Base-by-base conservation (phyloP, 768 basidiomycete genomes). In the Zangia roseola region DNA sequence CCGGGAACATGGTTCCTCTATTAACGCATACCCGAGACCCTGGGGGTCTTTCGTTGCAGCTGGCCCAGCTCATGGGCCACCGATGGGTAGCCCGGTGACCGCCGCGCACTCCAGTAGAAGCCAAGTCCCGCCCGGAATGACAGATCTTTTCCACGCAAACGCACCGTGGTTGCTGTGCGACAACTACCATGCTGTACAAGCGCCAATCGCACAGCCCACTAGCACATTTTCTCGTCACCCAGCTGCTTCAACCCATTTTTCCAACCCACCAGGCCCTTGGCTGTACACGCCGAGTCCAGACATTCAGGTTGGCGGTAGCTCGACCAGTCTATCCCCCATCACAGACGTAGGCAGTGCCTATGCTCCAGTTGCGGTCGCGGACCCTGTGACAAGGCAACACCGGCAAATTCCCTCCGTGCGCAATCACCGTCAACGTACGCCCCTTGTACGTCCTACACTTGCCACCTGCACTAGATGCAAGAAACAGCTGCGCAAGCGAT, bases 141-240 rank as follows among this genome's bases (percentile, higher is more conserved):
- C 20, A 13, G 5, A 39, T 45, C 4, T 31, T 31, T 2, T 31
- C 14, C 3, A 14, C 13, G 4, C 8, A 25, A 36, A 36, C 12
- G 6, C 10, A 25, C 23, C 45, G 20, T 42, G 45, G 53, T 31
- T 30, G 12, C 49, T 19, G 24, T 24, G 33, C 28, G 45, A 43
- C 17, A 2, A 9, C 23, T 2, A 2, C 62, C 62, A 64, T 39
- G 55, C 63, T 64, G 62, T 65, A 39, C 34, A 3, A 13, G 31
- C 53, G 40, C 49, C 23, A 14, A 31, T 4, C 1, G 28, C 52
- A 56, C 53, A 57, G 58, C 60, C 34, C 8, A 0, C n/a, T n/a
- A n/a, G n/a, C n/a, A n/a, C n/a, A n/a, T n/a, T n/a, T n/a, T n/a
- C n/a, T n/a, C n/a, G n/a, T n/a, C n/a, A n/a, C n/a, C n/a, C 30